Base-by-base conservation (phyloP, 192 early-diverging fungal genomes). In the Coemansia sp. region DNA sequence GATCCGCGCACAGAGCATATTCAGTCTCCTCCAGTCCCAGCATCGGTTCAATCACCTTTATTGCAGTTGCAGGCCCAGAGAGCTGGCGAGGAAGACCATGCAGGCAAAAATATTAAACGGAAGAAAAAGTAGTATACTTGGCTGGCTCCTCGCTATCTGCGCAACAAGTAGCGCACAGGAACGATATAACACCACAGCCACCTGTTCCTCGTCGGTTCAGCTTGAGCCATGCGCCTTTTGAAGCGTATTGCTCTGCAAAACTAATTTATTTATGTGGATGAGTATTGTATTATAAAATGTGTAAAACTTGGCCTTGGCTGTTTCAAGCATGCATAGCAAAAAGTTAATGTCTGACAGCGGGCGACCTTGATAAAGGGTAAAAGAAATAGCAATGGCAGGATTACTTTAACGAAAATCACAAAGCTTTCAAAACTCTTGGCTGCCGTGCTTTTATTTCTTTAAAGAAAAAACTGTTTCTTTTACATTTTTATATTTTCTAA, bases 241-340 rank as follows among this genome's bases (percentile, higher is more conserved):
- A 71, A 71, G 65, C 69, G 75, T 37, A 77, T 77, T 27, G 62
- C 75, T 7, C 75, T 69, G 2, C 71, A 61, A 49, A 77, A 54
- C 54, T 71, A 65, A 49, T 14, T 41, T 22, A 45, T 59, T 41
- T 6, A 29, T 29, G 27, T 29, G 1, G 27, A 29, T 29, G 27
- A 29, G 0, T 29, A 29, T 5, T 29, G 1, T 1, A 29, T 29
- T 6, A 29, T 29, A 29, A 39, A 59, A 8, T 59, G n/a, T 19
- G 35, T 59, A 6, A 51, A 51, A 51, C 17, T 17, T 4, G 8
- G 49, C 49, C 6, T 51, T 17, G 49, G 19, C 23, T 10, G 23
- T 51, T 14, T 29, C 27, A 29, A 29, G 27, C 4, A 29, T 29
- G 27, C 27, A 29, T 5, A 4, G 4, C 0, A 29, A 29, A 29